Evolutionary conservation across 83 land plant genomes (phyloP).

Genomic region (Diphasiastrum complanatum): DNA sequence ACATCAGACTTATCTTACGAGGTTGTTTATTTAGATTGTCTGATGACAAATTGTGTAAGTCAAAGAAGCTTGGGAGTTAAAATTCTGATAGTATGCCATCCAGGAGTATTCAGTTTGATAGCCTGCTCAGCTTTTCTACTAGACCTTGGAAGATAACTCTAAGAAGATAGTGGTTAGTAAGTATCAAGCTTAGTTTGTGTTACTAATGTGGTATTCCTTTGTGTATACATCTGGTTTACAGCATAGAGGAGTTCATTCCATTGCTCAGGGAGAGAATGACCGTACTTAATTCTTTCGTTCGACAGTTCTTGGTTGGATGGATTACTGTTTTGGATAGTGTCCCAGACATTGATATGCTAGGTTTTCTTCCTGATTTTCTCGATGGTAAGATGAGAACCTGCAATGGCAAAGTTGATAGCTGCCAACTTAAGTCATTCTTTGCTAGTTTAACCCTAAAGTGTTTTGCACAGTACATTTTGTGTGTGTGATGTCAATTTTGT

Average conservation of each 20-base stretch:
- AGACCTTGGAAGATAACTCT: constrained; percentile 1
- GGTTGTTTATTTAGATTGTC: not conserved
- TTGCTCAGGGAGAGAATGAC: constrained; percentile 95
- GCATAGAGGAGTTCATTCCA: constrained; percentile 98
- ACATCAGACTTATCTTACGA: not conserved
- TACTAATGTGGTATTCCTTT: constrained; percentile 1
- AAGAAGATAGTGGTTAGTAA: too few species aligned
- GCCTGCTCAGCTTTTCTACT: too few species aligned
- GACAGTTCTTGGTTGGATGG: constrained; percentile 99
- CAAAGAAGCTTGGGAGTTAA: too few species aligned
- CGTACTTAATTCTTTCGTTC: constrained; percentile 92
- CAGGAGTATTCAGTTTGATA: too few species aligned
- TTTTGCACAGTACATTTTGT: not conserved
- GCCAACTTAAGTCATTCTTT: not conserved
- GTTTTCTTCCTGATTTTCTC: constrained; percentile 98
- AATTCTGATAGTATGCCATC: too few species aligned
- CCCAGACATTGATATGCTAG: constrained; percentile 99
- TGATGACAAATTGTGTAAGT: not conserved
- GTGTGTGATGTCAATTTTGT: not conserved
- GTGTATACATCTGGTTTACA: constrained; percentile 22
- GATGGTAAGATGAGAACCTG: constrained; percentile 54
- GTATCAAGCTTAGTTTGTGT: not conserved
- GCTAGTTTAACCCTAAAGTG: not conserved
- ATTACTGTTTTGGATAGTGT: constrained; percentile 98
- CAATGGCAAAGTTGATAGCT: not conserved